Evolutionary conservation across 1,139 yeast species (phyloP), one percentile per base, ranked within the genome.

Genomic region (Debaryomyces coudertii): DNA sequence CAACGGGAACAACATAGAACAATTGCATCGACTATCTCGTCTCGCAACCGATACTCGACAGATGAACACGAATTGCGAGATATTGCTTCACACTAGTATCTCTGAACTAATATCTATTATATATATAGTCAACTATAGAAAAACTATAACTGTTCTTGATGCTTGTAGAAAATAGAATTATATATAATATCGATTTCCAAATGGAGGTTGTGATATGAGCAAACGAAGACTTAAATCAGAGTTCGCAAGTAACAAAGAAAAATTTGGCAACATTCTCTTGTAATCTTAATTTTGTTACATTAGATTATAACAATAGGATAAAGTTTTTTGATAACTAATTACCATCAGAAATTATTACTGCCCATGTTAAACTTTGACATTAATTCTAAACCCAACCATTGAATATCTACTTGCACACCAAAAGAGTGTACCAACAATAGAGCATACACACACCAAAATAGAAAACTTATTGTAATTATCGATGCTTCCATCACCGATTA

Each of bases 381-480:
- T 65, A 5, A 72, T 18, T 47, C 62, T 60, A 23, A 56, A 36
- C 1, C 77, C 76, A 20, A 69, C 77, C 8, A 68, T 55, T 39
- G 49, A 56, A 41, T 57, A 65, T 40, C 79, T 61, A 54, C 72
- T 61, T 22, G 57, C 46, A 14, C 49, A 41, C 77, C 78, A 73
- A 29, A 66, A 65, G 1, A 55, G 30, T 0, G 68, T 54, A 2
- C 73, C 71, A 1, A 55, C 50, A 5, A 62, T 44, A 2, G 71
- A 57, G 33, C 71, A 57, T 14, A 62, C 50, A 4, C 75, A 76
- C 45, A 69, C 69, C 48, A 72, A 63, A 36, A 71, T 50, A 3
- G 69, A 65, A 54, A 73, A 73, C 59, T 65, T 58, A 30, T 58
- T 52, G 48, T 73, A 74, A 36, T 65, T 62, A 22, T 55, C 59